A percentile compares a stretch with the other conserved stretches of the same genome.
Conservation (phyloP, 23 red algal species). For the Gracilariopsis chorda region DNA sequence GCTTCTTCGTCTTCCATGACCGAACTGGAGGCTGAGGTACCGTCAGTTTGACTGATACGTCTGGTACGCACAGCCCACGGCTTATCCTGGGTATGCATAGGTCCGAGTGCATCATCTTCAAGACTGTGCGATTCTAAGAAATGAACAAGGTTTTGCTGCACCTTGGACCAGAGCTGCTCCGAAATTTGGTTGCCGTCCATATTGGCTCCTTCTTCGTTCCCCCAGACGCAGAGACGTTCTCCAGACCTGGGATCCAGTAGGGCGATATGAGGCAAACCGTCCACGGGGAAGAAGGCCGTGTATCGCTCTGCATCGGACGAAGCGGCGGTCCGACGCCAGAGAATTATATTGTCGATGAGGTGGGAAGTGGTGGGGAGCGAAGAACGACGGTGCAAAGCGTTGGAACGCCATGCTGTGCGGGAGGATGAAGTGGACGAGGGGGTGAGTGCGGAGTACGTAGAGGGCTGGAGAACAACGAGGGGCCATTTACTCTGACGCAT, state of each 20-base stretch:
- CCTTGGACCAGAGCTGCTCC: slow-evolving; percentile 3
- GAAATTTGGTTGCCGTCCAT: not conserved
- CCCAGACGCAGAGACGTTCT: slow-evolving; percentile 71
- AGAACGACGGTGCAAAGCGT: not conserved
- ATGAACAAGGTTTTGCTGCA: not conserved
- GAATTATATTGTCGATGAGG: not conserved
- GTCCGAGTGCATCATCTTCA: slow-evolving; percentile 24
- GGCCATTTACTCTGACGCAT: slow-evolving; percentile 34
- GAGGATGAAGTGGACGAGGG: slow-evolving; percentile 6
- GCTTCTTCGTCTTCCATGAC: slow-evolving; percentile 56
- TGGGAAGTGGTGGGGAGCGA: not conserved
- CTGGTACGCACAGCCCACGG: slow-evolving; percentile 49
- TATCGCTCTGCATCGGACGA: slow-evolving; percentile 50
- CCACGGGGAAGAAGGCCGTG: slow-evolving; percentile 37
- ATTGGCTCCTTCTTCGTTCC: slow-evolving; percentile 28
- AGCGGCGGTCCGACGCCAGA: slow-evolving; percentile 39
- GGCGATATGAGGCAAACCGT: slow-evolving; percentile 56
- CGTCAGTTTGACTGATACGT: not conserved
- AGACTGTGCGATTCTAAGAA: slow-evolving; percentile 33
- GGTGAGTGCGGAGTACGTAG: not conserved
- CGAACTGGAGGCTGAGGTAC: not conserved
- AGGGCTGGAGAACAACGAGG: slow-evolving; percentile 7
- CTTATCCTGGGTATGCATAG: slow-evolving; percentile 22
- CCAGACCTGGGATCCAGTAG: slow-evolving; percentile 66
- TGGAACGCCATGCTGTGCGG: slow-evolving; percentile 22